These are phyloP conservation scores for Adansonia madagascariensis DNA, from an alignment of 441 rosid genomes.

Conservation along the genomic window DNA sequence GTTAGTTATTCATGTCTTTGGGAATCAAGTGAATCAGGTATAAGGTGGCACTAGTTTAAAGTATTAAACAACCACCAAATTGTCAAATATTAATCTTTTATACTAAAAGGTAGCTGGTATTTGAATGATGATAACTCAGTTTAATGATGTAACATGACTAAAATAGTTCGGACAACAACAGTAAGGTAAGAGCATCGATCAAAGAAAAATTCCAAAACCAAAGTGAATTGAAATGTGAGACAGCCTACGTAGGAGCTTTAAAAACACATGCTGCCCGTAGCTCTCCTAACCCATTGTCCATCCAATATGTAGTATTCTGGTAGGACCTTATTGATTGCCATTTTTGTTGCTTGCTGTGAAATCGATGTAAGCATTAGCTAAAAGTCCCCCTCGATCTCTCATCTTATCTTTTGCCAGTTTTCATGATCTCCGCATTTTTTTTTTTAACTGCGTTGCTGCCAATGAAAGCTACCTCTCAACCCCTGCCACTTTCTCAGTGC, in stretches of 20 bases:
- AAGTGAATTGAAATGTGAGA: slow-evolving; percentile 1
- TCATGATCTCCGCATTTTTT: slow-evolving; percentile 24
- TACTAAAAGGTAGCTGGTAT: background rate
- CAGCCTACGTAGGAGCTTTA: background rate
- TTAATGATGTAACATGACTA: background rate
- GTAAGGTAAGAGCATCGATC: background rate
- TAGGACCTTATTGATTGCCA: background rate
- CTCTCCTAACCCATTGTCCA: background rate
- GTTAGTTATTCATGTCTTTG: background rate
- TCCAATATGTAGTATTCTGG: background rate
- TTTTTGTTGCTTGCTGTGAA: slow-evolving; percentile 14
- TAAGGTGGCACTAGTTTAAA: too few relatives aligned
- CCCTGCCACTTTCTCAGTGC: slow-evolving; percentile 25
- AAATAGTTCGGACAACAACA: background rate
- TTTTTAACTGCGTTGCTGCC: slow-evolving; percentile 21
- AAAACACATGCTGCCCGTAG: slow-evolving; percentile 28
- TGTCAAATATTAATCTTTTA: background rate
- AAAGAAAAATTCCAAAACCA: background rate
- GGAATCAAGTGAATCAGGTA: background rate
- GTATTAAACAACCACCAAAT: too few relatives aligned
- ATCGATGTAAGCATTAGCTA: slow-evolving; percentile 4
- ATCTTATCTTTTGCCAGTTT: slow-evolving; percentile 32
- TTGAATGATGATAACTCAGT: background rate
- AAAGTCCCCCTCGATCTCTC: slow-evolving; percentile 19
- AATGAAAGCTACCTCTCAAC: slow-evolving; percentile 32